Percentiles rank a stretch among this genome's conserved stretches.
phyloP scores from a whole-genome alignment of 495 filamentous ascomycete genomes.

The Entonaema liquescens region DNA sequence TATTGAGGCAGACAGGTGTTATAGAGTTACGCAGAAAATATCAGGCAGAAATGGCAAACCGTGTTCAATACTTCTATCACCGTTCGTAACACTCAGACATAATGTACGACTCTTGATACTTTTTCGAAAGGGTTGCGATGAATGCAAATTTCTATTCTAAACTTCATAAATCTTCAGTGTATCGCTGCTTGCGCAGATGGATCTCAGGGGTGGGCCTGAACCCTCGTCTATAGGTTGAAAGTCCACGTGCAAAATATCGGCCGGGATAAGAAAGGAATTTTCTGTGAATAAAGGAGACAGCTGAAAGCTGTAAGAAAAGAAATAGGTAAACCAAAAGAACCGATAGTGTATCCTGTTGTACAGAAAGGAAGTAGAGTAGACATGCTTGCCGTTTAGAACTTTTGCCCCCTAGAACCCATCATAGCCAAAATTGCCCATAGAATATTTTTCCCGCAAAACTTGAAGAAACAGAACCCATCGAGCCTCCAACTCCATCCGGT shows the following conservation, averaged over 20 bases:
- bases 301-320: background rate
- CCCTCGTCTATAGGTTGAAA: conserved; percentile 26
- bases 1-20: background rate
- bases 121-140: background rate
- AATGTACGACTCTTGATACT: background rate
- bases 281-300: background rate
- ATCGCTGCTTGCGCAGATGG: conserved; percentile 33
- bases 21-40: background rate
- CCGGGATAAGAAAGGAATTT: background rate
- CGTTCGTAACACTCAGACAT: background rate
- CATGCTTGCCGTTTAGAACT: background rate
- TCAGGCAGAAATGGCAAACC: background rate
- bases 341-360: background rate
- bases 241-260: conserved; percentile 8
- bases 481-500: conserved; percentile 24
- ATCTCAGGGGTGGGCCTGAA: conserved; percentile 11
- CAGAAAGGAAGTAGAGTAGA: background rate
- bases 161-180: conserved; percentile 8
- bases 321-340: background rate
- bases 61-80: background rate
- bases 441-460: background rate
- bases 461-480: conserved; percentile 6
- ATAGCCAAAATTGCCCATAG: background rate
- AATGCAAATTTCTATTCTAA: conserved; percentile 18
- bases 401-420: background rate